These are phyloP conservation scores for Hyphopichia burtonii DNA, from an alignment of 1,139 yeast genomes.

Conservation along the genomic window DNA sequence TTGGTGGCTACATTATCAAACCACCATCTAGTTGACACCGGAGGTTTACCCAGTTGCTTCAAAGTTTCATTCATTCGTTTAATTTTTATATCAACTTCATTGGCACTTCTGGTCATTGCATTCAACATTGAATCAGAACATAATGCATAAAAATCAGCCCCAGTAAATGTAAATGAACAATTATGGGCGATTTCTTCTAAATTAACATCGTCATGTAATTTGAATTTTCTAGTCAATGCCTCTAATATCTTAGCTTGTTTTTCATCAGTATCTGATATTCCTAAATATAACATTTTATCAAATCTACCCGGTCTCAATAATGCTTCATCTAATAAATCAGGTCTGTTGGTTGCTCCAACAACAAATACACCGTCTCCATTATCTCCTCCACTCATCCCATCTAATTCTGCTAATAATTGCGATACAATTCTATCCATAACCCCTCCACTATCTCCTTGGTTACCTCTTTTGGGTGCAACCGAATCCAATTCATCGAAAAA, in stretches of 20 bases:
- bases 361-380: slow-evolving; percentile 84
- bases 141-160: slow-evolving; percentile 96
- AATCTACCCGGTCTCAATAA: slow-evolving; percentile 92
- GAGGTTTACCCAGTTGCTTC: slow-evolving; percentile 25
- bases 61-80: slow-evolving; percentile 44
- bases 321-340: slow-evolving; percentile 92
- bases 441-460: slow-evolving; percentile 98
- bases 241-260: slow-evolving; percentile 83
- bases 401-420: slow-evolving; percentile 88
- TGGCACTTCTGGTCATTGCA: slow-evolving; percentile 91
- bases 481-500: slow-evolving; percentile 97
- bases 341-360: slow-evolving; percentile 96
- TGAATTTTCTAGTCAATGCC: slow-evolving; percentile 86
- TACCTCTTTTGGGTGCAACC: slow-evolving; percentile 96
- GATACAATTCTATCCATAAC: slow-evolving; percentile 98
- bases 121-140: slow-evolving; percentile 94
- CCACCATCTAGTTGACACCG: slow-evolving; percentile 80
- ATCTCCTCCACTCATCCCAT: slow-evolving; percentile 83
- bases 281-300: slow-evolving; percentile 90
- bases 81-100: slow-evolving; percentile 68
- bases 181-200: slow-evolving; percentile 58
- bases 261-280: slow-evolving; percentile 87
- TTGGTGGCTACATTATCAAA: slow-evolving; percentile 77
- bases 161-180: slow-evolving; percentile 89
- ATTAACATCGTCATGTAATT: slow-evolving; percentile 59